Conservation (phyloP, 2,329 filamentous ascomycete species). For the Metarhizium rileyi region DNA sequence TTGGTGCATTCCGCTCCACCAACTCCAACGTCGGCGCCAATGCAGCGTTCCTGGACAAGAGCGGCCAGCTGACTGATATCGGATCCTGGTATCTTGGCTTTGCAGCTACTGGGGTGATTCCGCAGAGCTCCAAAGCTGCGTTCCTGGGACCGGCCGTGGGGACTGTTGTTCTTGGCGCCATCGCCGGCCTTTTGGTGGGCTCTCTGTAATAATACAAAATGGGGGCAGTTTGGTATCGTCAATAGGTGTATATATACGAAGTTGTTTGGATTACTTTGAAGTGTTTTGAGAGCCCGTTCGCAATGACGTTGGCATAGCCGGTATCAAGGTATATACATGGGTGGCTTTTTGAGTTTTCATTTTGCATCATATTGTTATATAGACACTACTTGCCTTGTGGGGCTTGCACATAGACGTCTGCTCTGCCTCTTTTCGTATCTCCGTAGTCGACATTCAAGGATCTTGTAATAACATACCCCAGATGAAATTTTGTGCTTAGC, state of each 20-base stretch:
- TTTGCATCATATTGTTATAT: neutral
- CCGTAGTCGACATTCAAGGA: too few relatives aligned
- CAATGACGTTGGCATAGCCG: neutral
- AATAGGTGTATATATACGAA: neutral
- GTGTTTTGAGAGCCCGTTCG: neutral
- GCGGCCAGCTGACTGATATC: constrained; percentile 63
- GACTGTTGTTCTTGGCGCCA: constrained; percentile 1
- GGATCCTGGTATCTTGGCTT: constrained; percentile 68
- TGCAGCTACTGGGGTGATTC: constrained; percentile 33
- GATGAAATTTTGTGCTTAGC: too few relatives aligned
- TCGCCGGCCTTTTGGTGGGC: constrained; percentile 2
- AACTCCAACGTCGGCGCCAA: constrained; percentile 68
- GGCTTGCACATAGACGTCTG: neutral
- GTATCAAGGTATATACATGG: constrained; percentile 2
- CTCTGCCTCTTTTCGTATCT: too few relatives aligned
- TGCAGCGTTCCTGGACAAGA: constrained; percentile 56
- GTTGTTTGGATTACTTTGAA: neutral
- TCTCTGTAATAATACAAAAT: neutral
- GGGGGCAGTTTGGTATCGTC: neutral
- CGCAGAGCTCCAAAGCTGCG: constrained; percentile 15
- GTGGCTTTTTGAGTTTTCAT: neutral
- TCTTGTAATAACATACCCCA: too few relatives aligned
- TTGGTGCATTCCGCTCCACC: constrained; percentile 61
- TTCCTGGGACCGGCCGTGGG: neutral
- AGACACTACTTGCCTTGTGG: neutral